Conservation (phyloP, 768 basidiomycete species). For the Clavulina sp. region DNA sequence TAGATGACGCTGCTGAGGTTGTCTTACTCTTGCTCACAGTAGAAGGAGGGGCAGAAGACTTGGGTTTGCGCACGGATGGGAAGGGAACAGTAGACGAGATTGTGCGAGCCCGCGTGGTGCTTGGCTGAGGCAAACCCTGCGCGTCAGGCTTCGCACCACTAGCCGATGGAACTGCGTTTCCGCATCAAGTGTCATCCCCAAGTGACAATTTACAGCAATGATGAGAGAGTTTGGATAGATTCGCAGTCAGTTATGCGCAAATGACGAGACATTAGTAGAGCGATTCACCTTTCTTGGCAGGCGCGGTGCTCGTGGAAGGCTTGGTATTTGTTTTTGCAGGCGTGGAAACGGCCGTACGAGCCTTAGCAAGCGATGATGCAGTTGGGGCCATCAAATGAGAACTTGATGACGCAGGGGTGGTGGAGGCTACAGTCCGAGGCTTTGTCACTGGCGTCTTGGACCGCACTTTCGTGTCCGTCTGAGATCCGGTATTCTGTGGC, state of each 20-base stretch:
- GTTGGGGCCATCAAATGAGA: not conserved
- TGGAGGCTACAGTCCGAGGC: not conserved
- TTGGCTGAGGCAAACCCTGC: conserved; percentile 28
- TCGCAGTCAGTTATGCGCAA: not conserved
- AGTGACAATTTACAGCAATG: not conserved
- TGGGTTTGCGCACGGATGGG: not conserved
- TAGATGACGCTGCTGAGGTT: not conserved
- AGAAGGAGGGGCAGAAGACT: not conserved
- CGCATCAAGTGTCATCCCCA: not conserved
- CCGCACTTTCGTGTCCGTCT: not conserved
- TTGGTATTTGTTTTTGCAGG: not conserved
- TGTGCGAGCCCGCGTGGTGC: conserved; percentile 28
- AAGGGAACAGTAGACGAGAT: not conserved
- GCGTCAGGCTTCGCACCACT: not conserved
- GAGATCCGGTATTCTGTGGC: not conserved
- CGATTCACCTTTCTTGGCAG: not conserved
- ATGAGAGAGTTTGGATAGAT: not conserved
- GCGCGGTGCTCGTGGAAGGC: conserved; percentile 21
- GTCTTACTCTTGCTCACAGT: no score
- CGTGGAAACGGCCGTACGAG: not conserved
- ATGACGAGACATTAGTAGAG: not conserved
- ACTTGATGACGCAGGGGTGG: no score
- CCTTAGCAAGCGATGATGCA: not conserved
- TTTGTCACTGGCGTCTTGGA: not conserved
- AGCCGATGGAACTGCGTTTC: not conserved